Evolutionary conservation across 2,329 filamentous ascomycete genomes (phyloP), one percentile per base, ranked within the genome.

Genomic region (Apiospora sp.): DNA sequence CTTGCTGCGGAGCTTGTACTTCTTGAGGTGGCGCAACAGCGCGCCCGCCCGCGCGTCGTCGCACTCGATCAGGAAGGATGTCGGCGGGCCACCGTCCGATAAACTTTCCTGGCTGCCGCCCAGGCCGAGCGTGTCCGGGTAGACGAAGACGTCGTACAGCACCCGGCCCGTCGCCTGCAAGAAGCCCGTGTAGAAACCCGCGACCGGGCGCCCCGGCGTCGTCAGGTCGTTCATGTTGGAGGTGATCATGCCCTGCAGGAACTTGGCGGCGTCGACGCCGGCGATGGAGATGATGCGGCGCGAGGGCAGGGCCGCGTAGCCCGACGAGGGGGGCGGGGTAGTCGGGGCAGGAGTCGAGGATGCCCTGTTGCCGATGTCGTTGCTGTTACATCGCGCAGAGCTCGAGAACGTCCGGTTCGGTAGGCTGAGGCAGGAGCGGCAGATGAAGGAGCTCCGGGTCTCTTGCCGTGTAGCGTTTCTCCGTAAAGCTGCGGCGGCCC

Each of bases 141-240:
- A 98, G 68, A 99, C 87, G 82, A 98, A 97, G 70, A 95, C 93
- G 83, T 99, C 96, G 84, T 96, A 90, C 61, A 98, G 85, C 13
- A 99, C 89, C 72, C 95, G 90, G 58, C 96, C 96, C 73, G 91
- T 90, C 10, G 96, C 94, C 76, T 93, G 97, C 58, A 99, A 87
- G 79, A 99, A 98, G 0, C 92, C 94, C 8, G 92, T 88, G 83
- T 97, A 98, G 81, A 93, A 91, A 4, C 91, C 92, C 83, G 77
- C 48, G 64, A 37, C 34, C 73, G 72, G 73, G 71, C 74, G 79
- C 71, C 77, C 75, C 54, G 75, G 79, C 74, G 74, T 82, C 79
- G 73, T 84, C 75, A 37, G 74, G 0, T 88, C 83, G 70, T 89
- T 82, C 75, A 94, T 88, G 75, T 92, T 92, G 75, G 92, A 90